A percentile compares a stretch with the other conserved stretches of the same genome.
phyloP scores from a whole-genome alignment of 139 green algal species.

The Nannochloris sp. region DNA sequence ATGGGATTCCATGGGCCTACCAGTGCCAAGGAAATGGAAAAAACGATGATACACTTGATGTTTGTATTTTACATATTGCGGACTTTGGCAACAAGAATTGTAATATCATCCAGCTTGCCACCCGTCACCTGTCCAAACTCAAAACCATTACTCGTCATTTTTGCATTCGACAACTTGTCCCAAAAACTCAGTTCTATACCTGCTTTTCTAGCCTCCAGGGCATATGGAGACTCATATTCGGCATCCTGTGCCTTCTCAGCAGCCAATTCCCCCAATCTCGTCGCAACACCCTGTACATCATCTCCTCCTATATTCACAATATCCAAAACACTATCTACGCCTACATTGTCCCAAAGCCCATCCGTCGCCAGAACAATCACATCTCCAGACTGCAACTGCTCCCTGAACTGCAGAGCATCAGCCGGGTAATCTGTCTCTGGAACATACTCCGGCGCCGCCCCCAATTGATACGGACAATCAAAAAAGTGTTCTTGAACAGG shows the following conservation, averaged over 20 bases:
- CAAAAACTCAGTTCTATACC: slow-evolving; percentile 68
- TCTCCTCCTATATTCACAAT: slow-evolving; percentile 24
- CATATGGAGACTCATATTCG: slow-evolving; percentile 68
- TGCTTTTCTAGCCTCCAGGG: slow-evolving; percentile 47
- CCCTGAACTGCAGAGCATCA: slow-evolving; percentile 31
- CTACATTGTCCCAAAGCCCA: slow-evolving; percentile 97
- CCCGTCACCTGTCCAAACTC: slow-evolving; percentile 50
- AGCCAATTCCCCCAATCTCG: slow-evolving; percentile 36
- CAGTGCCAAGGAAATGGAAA: background rate
- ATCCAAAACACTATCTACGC: slow-evolving; percentile 58
- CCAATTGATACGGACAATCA: slow-evolving; percentile 92
- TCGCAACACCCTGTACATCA: slow-evolving; percentile 30
- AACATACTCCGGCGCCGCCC: slow-evolving; percentile 25
- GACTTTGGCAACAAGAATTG: slow-evolving; percentile 61
- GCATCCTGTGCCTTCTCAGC: slow-evolving; percentile 31
- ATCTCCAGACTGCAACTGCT: slow-evolving; percentile 71
- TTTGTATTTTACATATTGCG: slow-evolving; percentile 17
- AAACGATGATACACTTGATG: background rate
- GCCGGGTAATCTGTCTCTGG: slow-evolving; percentile 29
- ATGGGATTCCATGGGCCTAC: slow-evolving; percentile 1
- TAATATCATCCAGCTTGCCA: slow-evolving; percentile 82
- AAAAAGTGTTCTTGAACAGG: slow-evolving; percentile 90
- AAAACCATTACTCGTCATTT: slow-evolving; percentile 37
- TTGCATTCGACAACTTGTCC: slow-evolving; percentile 57
- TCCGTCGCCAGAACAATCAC: slow-evolving; percentile 85